Conservation (phyloP, 768 basidiomycete species). For the Psilocybe tampanensis region DNA sequence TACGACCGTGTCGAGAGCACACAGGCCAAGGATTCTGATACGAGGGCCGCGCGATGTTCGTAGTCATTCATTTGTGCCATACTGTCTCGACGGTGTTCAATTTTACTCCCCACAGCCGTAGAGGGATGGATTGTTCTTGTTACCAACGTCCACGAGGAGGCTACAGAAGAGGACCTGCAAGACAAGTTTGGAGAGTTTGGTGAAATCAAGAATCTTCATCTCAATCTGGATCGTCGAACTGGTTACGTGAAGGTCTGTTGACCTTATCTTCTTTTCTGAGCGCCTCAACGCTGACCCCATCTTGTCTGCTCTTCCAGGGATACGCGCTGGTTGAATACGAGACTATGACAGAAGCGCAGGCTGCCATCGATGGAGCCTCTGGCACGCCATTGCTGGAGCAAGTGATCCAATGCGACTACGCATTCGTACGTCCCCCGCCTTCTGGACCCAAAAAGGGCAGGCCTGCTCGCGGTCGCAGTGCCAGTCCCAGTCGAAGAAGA, state of each 20-base stretch:
- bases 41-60: conserved; percentile 85
- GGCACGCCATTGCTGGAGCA: conserved; percentile 87
- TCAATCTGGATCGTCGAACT: conserved; percentile 95
- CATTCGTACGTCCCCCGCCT: conserved; percentile 88
- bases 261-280: background rate
- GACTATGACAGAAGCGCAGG: conserved; percentile 91
- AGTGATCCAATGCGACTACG: conserved; percentile 86
- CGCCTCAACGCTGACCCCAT: background rate
- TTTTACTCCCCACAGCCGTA: conserved; percentile 63
- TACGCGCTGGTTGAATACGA: conserved; percentile 99
- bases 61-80: conserved; percentile 14
- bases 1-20: conserved; percentile 82
- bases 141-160: conserved; percentile 96
- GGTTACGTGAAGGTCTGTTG: conserved; percentile 95
- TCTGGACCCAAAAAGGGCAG: conserved; percentile 80
- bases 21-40: conserved; percentile 67
- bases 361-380: conserved; percentile 88
- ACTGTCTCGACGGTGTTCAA: conserved; percentile 3
- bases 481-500: conserved; percentile 71
- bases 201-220: conserved; percentile 96
- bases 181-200: conserved; percentile 98
- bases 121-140: conserved; percentile 99
- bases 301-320: conserved; percentile 59
- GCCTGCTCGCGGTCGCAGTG: conserved; percentile 73
- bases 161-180: conserved; percentile 94